Evolutionary conservation across 305 asterid species (phyloP), one percentile per base, ranked within the genome.

Genomic region (Fraxinus dipetala): DNA sequence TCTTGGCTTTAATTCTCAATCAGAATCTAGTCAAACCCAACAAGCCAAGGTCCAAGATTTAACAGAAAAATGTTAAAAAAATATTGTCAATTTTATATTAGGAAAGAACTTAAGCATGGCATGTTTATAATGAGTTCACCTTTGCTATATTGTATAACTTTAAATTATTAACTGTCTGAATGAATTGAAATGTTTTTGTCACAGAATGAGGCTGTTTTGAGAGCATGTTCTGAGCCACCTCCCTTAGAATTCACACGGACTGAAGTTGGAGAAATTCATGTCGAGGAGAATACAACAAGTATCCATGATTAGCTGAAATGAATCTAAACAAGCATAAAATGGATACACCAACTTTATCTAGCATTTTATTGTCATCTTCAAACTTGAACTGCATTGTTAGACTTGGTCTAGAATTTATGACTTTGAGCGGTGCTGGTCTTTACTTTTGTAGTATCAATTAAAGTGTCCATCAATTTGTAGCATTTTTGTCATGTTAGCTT

Each of bases 201-300:
- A 84, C 92, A 95, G 99, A 95, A 95, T 88, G 99, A 95, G 87
- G 98, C 97, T 84, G 97, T 95, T 83, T 83, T 93, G 87, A 90
- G 92, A 86, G 98, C 93, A 65, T 92, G 95, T 84, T 86, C 98
- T 6, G 97, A 89, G 83, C 83, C 87, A 9, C 87, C 95, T 79
- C 91, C 93, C 67, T 88, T 87, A 30, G 84, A 73, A 83, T 85
- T 76, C 56, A 65, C 88, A n/a, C 79, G 40, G 31, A 79, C 86
- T 30, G 91, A 83, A 78, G 87, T 83, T 81, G 89, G 76, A 45
- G 82, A 79, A 61, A 81, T 6, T 80, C 81, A 75, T 80, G 78
- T 76, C 34, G 83, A 78, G 83, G 83, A 87, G 78, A 85, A 63
- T 63, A 22, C 63, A 48, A 80, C 72, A 76, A 75, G 75, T 78